Percentiles rank a stretch among this genome's conserved stretches.
Evolutionary conservation across 2,329 filamentous ascomycete species (phyloP).

Genomic region (Penicillium freii): DNA sequence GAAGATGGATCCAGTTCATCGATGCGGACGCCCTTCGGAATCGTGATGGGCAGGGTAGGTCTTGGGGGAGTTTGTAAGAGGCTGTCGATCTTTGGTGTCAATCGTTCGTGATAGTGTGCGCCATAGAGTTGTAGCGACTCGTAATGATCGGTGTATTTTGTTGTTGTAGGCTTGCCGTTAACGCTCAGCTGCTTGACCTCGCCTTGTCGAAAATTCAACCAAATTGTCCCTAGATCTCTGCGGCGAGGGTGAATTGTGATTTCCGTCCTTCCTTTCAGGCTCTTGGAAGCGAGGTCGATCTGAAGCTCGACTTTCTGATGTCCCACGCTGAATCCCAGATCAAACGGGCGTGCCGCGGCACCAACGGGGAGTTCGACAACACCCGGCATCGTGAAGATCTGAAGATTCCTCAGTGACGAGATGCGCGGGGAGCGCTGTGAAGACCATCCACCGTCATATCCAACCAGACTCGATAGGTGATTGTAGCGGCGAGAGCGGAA

Average conservation of each 20-base stretch:
- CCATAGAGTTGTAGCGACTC: slow-evolving; percentile 54
- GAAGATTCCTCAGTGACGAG: slow-evolving; percentile 35
- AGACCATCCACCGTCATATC: slow-evolving; percentile 42
- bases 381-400: slow-evolving; percentile 38
- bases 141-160: slow-evolving; percentile 45
- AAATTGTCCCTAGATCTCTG: slow-evolving; percentile 54
- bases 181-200: slow-evolving; percentile 53
- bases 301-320: slow-evolving; percentile 89
- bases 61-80: slow-evolving; percentile 52
- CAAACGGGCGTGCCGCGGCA: slow-evolving; percentile 27
- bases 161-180: slow-evolving; percentile 42
- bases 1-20: slow-evolving; percentile 58
- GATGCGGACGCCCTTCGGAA: slow-evolving; percentile 62
- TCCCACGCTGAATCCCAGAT: slow-evolving; percentile 58
- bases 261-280: slow-evolving; percentile 73
- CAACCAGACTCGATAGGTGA: slow-evolving; percentile 22
- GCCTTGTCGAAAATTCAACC: slow-evolving; percentile 63
- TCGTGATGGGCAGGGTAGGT: slow-evolving; percentile 57
- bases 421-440: slow-evolving; percentile 40
- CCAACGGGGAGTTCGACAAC: slow-evolving; percentile 36
- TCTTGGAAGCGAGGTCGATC: slow-evolving; percentile 75
- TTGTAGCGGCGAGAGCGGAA: slow-evolving; percentile 2
- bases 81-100: slow-evolving; percentile 66
- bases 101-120: slow-evolving; percentile 71
- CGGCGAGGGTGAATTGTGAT: slow-evolving; percentile 71